Percentiles rank a stretch among this genome's conserved stretches.
Evolutionary conservation across 176 grass and related monocot genomes (phyloP).

Genomic region (Coix lacrymajobi): DNA sequence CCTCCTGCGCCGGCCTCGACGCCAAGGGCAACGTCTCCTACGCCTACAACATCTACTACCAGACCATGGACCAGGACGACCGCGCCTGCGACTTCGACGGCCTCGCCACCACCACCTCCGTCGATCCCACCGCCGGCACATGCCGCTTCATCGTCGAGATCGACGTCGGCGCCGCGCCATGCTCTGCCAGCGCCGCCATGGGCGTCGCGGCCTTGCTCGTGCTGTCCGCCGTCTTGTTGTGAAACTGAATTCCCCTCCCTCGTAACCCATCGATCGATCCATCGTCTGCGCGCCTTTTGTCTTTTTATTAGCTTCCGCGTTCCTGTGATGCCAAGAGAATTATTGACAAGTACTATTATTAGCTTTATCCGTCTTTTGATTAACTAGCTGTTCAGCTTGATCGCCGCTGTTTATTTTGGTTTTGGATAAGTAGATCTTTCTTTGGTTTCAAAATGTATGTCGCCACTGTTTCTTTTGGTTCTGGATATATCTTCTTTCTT

Average conservation of each 20-base stretch:
- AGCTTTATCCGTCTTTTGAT: too few species aligned
- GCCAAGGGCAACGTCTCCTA: constrained; percentile 71
- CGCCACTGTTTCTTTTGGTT: too few species aligned
- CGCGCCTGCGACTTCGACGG: constrained; percentile 56
- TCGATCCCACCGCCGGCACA: constrained; percentile 32
- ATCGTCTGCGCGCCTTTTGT: not conserved
- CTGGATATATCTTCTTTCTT: too few species aligned
- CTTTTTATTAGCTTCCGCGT: not conserved
- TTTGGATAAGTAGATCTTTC: too few species aligned
- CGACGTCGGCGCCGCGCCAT: not conserved
- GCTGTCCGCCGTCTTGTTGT: not conserved
- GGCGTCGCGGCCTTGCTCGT: not conserved
- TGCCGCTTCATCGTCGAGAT: constrained; percentile 68
- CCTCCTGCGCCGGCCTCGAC: constrained; percentile 64
- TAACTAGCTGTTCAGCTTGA: too few species aligned
- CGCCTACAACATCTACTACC: constrained; percentile 74
- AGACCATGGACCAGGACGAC: constrained; percentile 69
- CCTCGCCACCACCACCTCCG: constrained; percentile 50
- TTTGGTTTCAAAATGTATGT: too few species aligned
- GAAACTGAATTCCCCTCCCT: not conserved
- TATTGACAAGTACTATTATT: not conserved
- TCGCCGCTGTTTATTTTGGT: too few species aligned
- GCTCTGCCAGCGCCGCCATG: not conserved
- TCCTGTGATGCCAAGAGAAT: not conserved
- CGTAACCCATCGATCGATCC: not conserved